Evolutionary conservation across 495 filamentous ascomycete species (phyloP).

Genomic region (Talaromyces liani): DNA sequence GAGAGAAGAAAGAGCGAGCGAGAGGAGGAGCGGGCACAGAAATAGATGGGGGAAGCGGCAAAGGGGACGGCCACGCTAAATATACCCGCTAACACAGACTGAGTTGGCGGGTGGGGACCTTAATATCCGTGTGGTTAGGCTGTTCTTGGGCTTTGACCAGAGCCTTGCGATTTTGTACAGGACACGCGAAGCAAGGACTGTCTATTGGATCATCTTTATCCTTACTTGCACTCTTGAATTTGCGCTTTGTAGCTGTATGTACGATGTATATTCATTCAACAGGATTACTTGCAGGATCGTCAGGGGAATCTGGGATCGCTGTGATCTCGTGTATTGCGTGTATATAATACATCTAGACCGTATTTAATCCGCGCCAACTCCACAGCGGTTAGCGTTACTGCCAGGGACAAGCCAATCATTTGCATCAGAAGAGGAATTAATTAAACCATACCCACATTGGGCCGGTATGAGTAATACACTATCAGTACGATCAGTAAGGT

Average conservation of each 20-base stretch:
- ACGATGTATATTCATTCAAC: background rate
- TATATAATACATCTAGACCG: constrained; percentile 1
- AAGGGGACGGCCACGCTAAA: background rate
- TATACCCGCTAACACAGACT: background rate
- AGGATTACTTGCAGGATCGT: background rate
- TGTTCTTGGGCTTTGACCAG: background rate
- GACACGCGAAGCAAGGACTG: background rate
- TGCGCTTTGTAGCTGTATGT: background rate
- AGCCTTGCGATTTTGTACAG: background rate
- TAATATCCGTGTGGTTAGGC: background rate
- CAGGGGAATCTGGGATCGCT: constrained; percentile 1
- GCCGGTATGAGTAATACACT: background rate
- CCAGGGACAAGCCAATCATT: background rate
- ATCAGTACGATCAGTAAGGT: background rate
- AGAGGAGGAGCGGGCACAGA: too few relatives aligned
- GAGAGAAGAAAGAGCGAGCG: background rate
- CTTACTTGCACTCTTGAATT: background rate
- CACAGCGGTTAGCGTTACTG: background rate
- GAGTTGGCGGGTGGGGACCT: background rate
- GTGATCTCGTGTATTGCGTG: background rate
- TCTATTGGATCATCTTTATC: background rate
- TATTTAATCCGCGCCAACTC: background rate
- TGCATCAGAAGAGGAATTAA: background rate
- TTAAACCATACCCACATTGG: background rate
- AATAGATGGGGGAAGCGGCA: background rate